These are phyloP conservation scores for Trametes sanguinea DNA, from an alignment of 768 basidiomycete species.

Conservation along the genomic window DNA sequence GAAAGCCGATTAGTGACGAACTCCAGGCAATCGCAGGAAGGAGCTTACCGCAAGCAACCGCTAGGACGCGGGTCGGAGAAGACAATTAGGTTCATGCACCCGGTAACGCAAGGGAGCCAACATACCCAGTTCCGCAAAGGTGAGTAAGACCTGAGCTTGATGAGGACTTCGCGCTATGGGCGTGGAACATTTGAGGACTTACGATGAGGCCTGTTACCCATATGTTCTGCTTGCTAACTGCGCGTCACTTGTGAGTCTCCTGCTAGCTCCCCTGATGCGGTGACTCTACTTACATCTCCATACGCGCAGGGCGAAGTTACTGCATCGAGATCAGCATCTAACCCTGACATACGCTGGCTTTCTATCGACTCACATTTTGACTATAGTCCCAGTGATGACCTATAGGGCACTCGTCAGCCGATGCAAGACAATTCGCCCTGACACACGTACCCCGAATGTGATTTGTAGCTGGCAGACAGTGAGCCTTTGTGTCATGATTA, in stretches of 20 bases:
- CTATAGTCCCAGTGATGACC: conserved; percentile 57
- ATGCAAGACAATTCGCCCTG: not conserved
- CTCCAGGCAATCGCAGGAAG: not conserved
- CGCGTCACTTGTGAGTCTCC: conserved; percentile 5
- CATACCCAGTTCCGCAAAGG: conserved; percentile 52
- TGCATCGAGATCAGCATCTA: not conserved
- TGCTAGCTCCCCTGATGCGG: not conserved
- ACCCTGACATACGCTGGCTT: too few species aligned
- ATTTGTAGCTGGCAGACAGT: conserved; percentile 27
- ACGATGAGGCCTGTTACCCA: conserved; percentile 50
- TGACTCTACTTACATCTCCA: conserved; percentile 53
- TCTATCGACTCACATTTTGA: conserved; percentile 48
- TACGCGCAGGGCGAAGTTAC: conserved; percentile 60
- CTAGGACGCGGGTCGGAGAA: conserved; percentile 23
- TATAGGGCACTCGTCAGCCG: conserved; percentile 27
- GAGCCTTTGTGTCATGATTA: not conserved
- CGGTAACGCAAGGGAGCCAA: not conserved
- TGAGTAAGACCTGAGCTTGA: conserved; percentile 43
- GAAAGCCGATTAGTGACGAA: not conserved
- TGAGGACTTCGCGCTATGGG: not conserved
- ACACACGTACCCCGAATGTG: conserved; percentile 28
- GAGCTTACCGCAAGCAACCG: conserved; percentile 41
- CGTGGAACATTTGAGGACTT: conserved; percentile 21
- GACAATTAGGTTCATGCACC: not conserved
- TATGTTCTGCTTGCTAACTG: conserved; percentile 59